Evolutionary conservation across 2,329 filamentous ascomycete species (phyloP).

Genomic region (Epichloe festucae): DNA sequence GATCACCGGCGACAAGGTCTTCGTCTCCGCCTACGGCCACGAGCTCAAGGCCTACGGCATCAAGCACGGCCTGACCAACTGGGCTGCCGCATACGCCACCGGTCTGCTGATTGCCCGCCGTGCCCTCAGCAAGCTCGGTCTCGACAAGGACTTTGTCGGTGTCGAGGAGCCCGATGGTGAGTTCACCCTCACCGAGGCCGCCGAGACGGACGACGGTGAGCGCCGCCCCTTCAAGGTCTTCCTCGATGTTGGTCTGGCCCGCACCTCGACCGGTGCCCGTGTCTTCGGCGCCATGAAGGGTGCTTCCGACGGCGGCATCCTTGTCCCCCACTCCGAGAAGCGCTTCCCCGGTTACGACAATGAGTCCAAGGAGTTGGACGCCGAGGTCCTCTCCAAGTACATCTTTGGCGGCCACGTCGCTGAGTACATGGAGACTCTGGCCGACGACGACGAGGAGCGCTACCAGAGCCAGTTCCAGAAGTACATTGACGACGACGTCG

Average conservation of each 20-base stretch:
- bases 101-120: conserved; percentile 96
- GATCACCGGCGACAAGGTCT: conserved; percentile 96
- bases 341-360: conserved; percentile 98
- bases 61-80: conserved; percentile 98
- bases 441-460: conserved; percentile 99
- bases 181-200: conserved; percentile 88
- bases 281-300: conserved; percentile 99
- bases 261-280: conserved; percentile 96
- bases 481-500: conserved; percentile 94
- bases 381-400: conserved; percentile 96
- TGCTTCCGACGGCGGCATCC: conserved; percentile 94
- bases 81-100: conserved; percentile 92
- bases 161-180: conserved; percentile 96
- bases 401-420: conserved; percentile 97
- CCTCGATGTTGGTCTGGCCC: conserved; percentile 94
- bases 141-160: conserved; percentile 86
- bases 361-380: conserved; percentile 93
- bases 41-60: conserved; percentile 97
- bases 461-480: conserved; percentile 97
- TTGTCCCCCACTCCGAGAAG: conserved; percentile 97
- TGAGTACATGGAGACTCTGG: conserved; percentile 99
- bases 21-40: conserved; percentile 84
- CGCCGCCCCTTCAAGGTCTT: conserved; percentile 98
- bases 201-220: conserved; percentile 79
- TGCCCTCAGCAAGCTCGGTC: conserved; percentile 89